phyloP scores from a whole-genome alignment of 2,329 filamentous ascomycete genomes.

The Lecanoromycetidae sp. region DNA sequence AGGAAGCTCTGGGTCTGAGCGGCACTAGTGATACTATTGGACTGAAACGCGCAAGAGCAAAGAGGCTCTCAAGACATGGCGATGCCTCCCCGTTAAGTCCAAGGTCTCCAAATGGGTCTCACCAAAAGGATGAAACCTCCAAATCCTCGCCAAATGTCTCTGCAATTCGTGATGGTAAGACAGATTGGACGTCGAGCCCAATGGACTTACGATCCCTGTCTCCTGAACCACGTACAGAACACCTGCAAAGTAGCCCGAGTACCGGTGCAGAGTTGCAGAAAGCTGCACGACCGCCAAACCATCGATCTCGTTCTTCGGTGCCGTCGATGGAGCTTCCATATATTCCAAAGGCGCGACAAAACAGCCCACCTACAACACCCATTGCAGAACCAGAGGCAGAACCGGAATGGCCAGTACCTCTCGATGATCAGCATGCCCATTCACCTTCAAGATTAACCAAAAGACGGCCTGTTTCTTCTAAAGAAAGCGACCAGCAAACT shows the following conservation, averaged over 20 bases:
- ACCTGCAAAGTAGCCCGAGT: slow-evolving; percentile 5
- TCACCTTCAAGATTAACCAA: slow-evolving; percentile 7
- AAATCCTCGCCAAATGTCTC: background rate
- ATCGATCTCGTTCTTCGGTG: slow-evolving; percentile 33
- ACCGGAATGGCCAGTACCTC: slow-evolving; percentile 8
- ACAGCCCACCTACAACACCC: slow-evolving; percentile 21
- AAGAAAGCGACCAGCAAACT: slow-evolving; percentile 14
- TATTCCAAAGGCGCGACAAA: slow-evolving; percentile 32
- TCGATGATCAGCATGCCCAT: background rate
- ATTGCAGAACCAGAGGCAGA: slow-evolving; percentile 10
- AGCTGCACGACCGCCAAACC: slow-evolving; percentile 22
- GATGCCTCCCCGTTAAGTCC: slow-evolving; percentile 16
- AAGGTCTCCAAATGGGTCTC: background rate
- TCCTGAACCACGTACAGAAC: slow-evolving; percentile 3
- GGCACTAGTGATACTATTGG: slow-evolving; percentile 13
- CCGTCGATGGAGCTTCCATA: slow-evolving; percentile 35
- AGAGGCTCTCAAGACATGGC: slow-evolving; percentile 12
- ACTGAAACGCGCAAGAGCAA: slow-evolving; percentile 19
- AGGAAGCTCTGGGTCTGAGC: slow-evolving; percentile 19
- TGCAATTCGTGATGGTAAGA: background rate
- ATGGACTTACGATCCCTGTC: background rate
- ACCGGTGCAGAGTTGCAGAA: slow-evolving; percentile 14
- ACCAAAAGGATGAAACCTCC: background rate
- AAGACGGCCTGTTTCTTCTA: slow-evolving; percentile 5
- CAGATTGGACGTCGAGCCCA: background rate